Evolutionary conservation across 768 basidiomycete species (phyloP).

Genomic region (Suillus tomentosus): DNA sequence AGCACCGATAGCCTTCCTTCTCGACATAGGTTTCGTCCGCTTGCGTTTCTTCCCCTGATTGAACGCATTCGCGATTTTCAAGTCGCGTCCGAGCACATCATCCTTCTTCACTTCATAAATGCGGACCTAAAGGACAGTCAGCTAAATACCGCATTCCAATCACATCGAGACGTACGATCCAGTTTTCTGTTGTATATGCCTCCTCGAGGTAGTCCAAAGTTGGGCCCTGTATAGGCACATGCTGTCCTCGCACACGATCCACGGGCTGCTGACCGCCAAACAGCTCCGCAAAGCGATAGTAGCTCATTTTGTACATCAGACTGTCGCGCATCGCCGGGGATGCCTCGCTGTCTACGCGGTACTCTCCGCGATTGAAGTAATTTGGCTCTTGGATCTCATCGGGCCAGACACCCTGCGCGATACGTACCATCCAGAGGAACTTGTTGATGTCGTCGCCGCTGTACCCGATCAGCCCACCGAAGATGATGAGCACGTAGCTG

Average conservation of each 20-base stretch:
- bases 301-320: conserved; percentile 99
- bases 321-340: conserved; percentile 89
- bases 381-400: conserved; percentile 95
- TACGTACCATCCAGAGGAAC: conserved; percentile 98
- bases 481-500: conserved; percentile 95
- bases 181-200: conserved; percentile 99
- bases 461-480: conserved; percentile 94
- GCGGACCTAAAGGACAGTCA: conserved; percentile 56
- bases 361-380: conserved; percentile 96
- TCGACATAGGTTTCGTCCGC: conserved; percentile 65
- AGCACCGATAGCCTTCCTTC: conserved; percentile 49
- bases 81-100: conserved; percentile 86
- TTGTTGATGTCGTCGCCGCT: conserved; percentile 99
- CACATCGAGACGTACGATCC: conserved; percentile 71
- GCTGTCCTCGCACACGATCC: conserved; percentile 91
- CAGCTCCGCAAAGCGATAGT: conserved; percentile 91
- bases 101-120: conserved; percentile 97
- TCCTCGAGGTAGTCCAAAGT: conserved; percentile 92
- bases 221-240: conserved; percentile 73
- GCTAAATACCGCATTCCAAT: not conserved
- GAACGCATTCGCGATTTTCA: conserved; percentile 86
- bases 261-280: conserved; percentile 73
- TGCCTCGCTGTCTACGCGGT: conserved; percentile 86
- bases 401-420: conserved; percentile 95
- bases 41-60: conserved; percentile 87